Conservation (phyloP, 345 rosid species). For the Carallia brachiata region DNA sequence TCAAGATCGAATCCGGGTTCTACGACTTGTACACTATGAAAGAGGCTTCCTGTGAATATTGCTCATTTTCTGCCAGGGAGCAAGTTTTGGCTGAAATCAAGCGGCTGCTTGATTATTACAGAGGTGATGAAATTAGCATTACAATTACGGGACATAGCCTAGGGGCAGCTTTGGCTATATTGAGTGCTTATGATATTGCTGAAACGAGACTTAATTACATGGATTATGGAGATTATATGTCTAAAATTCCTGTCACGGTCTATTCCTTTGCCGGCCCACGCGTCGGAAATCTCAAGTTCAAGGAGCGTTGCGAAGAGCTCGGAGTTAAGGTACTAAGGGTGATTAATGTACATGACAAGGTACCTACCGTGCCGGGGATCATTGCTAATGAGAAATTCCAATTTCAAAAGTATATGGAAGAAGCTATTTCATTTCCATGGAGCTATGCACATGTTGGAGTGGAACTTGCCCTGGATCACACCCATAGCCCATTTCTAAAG, state of each 20-base stretch:
- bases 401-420: conserved; percentile 64
- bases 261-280: conserved; percentile 71
- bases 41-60: conserved; percentile 49
- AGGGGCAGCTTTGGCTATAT: conserved; percentile 66
- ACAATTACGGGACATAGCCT: conserved; percentile 81
- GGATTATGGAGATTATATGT: conserved; percentile 9
- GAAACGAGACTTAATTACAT: conserved; percentile 49
- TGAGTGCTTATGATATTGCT: conserved; percentile 75
- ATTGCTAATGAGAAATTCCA: conserved; percentile 61
- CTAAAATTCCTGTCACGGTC: conserved; percentile 51
- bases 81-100: conserved; percentile 66
- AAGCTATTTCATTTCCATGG: conserved; percentile 61
- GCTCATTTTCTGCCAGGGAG: conserved; percentile 66
- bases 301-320: conserved; percentile 60
- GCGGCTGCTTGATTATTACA: conserved; percentile 56
- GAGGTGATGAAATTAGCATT: conserved; percentile 58
- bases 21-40: conserved; percentile 71
- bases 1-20: conserved; percentile 70
- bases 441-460: conserved; percentile 74
- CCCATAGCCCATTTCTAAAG: conserved; percentile 59
- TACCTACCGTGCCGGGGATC: conserved; percentile 76
- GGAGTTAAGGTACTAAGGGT: conserved; percentile 64
- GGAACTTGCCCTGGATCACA: conserved; percentile 63
- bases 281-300: conserved; percentile 74
- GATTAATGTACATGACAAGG: conserved; percentile 62